These are phyloP conservation scores for Cyclotella sp. DNA, from an alignment of 108 stramenopile species.

Conservation along the genomic window DNA sequence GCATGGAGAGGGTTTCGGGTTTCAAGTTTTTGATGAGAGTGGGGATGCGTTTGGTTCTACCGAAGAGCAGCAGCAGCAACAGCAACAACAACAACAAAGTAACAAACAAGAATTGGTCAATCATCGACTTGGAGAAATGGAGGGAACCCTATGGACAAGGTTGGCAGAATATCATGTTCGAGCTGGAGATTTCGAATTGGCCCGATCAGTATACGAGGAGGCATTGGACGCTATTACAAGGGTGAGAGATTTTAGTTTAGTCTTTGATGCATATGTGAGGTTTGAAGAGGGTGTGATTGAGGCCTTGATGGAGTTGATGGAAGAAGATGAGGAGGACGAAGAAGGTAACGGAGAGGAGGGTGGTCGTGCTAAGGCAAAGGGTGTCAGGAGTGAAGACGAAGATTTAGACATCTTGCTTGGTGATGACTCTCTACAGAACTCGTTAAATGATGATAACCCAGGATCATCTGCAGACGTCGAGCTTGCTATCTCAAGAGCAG, in stretches of 20 bases:
- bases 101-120: slow-evolving; percentile 31
- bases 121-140: slow-evolving; percentile 84
- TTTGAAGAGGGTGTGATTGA: slow-evolving; percentile 96
- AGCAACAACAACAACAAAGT: slow-evolving; percentile 28
- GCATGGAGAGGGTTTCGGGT: slow-evolving; percentile 19
- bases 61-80: slow-evolving; percentile 23
- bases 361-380: slow-evolving; percentile 52
- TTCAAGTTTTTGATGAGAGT: slow-evolving; percentile 45
- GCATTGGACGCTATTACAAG: slow-evolving; percentile 83
- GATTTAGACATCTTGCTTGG: slow-evolving; percentile 78
- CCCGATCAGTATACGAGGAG: slow-evolving; percentile 96
- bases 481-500: slow-evolving; percentile 92
- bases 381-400: slow-evolving; percentile 38
- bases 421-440: slow-evolving; percentile 3
- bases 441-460: slow-evolving; percentile 33
- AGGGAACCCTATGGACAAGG: slow-evolving; percentile 94
- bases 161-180: slow-evolving; percentile 95
- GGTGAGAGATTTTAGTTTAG: slow-evolving; percentile 96
- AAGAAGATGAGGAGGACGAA: slow-evolving; percentile 75
- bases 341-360: slow-evolving; percentile 75
- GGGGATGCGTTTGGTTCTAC: slow-evolving; percentile 14
- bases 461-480: slow-evolving; percentile 82
- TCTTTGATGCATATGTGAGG: slow-evolving; percentile 96
- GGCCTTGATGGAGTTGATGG: slow-evolving; percentile 85
- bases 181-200: slow-evolving; percentile 95